These are phyloP conservation scores for Sphaceloma murrayae DNA, from an alignment of 2,329 filamentous ascomycete species.

Conservation along the genomic window DNA sequence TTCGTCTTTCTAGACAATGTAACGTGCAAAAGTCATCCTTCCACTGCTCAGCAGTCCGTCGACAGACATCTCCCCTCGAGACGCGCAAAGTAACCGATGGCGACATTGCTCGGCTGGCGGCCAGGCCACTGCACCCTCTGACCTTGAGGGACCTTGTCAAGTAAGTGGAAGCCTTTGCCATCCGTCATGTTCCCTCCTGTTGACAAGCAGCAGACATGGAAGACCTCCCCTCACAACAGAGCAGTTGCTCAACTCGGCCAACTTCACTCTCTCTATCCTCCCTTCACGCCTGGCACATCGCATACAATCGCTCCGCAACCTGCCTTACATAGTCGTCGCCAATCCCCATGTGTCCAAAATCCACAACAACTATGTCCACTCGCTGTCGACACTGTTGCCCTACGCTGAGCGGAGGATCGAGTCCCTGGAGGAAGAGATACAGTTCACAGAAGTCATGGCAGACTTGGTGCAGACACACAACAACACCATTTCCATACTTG, in stretches of 20 bases:
- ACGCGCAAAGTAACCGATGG: slow-evolving; percentile 50
- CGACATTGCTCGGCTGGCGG: slow-evolving; percentile 69
- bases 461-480: slow-evolving; percentile 92
- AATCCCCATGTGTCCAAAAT: slow-evolving; percentile 92
- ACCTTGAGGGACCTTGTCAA: slow-evolving; percentile 83
- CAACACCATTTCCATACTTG: slow-evolving; percentile 88
- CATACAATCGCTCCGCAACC: slow-evolving; percentile 82
- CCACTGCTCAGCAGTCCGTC: neutral
- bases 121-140: slow-evolving; percentile 67
- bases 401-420: slow-evolving; percentile 66
- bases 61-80: slow-evolving; percentile 21
- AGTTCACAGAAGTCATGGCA: slow-evolving; percentile 84
- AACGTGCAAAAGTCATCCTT: slow-evolving; percentile 1
- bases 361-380: slow-evolving; percentile 93
- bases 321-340: slow-evolving; percentile 97
- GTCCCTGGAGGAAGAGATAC: slow-evolving; percentile 74
- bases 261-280: slow-evolving; percentile 88
- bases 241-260: slow-evolving; percentile 78
- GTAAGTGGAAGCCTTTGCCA: slow-evolving; percentile 41
- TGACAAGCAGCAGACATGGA: slow-evolving; percentile 50
- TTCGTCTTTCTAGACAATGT: slow-evolving; percentile 5
- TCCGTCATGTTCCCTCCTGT: neutral
- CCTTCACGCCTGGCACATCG: slow-evolving; percentile 88
- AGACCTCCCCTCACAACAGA: slow-evolving; percentile 72
- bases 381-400: slow-evolving; percentile 78